phyloP scores from a whole-genome alignment of 306 rosid genomes.

The Casuarina equisetifolia region DNA sequence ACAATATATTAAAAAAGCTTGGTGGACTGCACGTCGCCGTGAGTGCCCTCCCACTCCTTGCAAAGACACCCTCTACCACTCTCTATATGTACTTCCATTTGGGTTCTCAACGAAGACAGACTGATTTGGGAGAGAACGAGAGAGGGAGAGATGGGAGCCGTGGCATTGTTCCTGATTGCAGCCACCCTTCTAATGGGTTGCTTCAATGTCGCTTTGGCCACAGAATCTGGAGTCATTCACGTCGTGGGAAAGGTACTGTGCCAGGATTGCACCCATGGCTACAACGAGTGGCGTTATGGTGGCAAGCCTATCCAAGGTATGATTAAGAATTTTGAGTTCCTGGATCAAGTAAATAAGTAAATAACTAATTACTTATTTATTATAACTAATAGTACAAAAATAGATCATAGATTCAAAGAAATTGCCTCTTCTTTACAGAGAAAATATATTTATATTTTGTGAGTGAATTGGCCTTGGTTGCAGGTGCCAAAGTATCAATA shows the following conservation, averaged over 20 bases:
- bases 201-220: conserved; percentile 33
- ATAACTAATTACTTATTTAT: too few relatives aligned
- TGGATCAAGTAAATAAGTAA: too few relatives aligned
- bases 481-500: conserved; percentile 65
- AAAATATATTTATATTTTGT: too few relatives aligned
- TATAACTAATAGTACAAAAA: too few relatives aligned
- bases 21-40: conserved; percentile 49
- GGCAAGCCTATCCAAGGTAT: conserved; percentile 66
- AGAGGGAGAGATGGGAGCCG: conserved; percentile 28
- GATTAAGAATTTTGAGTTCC: too few relatives aligned
- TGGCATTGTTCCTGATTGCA: conserved; percentile 30
- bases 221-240: conserved; percentile 34
- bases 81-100: conserved; percentile 16
- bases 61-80: background rate
- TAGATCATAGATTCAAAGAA: too few relatives aligned
- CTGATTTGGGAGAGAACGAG: background rate
- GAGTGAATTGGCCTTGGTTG: background rate
- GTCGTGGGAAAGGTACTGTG: conserved; percentile 76
- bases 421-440: too few relatives aligned
- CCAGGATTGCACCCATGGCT: conserved; percentile 80
- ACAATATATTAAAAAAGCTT: background rate
- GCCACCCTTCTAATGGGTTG: conserved; percentile 37
- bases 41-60: conserved; percentile 42
- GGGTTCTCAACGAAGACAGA: background rate
- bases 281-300: conserved; percentile 67